These are phyloP conservation scores for Fusarium pseudoanthophilum DNA, from an alignment of 2,329 filamentous ascomycete genomes.

Conservation along the genomic window DNA sequence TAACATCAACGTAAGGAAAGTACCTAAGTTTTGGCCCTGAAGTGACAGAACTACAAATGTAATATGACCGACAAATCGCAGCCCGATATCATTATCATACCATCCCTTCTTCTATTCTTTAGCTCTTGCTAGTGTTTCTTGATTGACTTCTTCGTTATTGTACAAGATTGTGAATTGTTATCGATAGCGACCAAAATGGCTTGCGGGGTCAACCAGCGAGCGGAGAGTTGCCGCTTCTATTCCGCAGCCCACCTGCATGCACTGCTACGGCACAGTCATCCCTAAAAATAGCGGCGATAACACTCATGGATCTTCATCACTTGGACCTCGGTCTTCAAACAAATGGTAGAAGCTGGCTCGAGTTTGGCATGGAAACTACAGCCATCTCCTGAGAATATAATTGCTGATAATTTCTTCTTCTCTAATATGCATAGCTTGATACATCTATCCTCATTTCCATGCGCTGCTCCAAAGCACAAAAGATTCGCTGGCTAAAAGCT, in stretches of 20 bases:
- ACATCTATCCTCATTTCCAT: fast-evolving
- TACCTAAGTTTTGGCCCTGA: neutral
- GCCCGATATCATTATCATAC: no score
- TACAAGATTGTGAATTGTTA: neutral
- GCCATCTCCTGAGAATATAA: neutral
- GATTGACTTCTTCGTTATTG: neutral
- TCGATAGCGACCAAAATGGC: neutral
- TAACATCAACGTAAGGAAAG: no score
- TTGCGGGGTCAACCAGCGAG: neutral
- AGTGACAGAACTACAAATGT: neutral
- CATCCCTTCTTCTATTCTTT: neutral
- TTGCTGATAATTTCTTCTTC: fast-evolving
- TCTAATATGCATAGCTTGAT: neutral
- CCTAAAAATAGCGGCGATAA: neutral
- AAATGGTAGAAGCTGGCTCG: neutral
- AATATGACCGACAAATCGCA: neutral
- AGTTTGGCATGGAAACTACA: neutral
- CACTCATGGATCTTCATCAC: neutral
- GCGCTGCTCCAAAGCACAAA: no score
- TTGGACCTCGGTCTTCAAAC: neutral
- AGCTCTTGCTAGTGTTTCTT: neutral
- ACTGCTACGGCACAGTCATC: no score
- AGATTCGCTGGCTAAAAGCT: neutral
- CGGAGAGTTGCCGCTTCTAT: neutral
- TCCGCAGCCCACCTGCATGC: no score